A percentile compares a stretch with the other conserved stretches of the same genome.
Conservation (phyloP, 1,284 basidiomycete species). For the Mixia osmundae region DNA sequence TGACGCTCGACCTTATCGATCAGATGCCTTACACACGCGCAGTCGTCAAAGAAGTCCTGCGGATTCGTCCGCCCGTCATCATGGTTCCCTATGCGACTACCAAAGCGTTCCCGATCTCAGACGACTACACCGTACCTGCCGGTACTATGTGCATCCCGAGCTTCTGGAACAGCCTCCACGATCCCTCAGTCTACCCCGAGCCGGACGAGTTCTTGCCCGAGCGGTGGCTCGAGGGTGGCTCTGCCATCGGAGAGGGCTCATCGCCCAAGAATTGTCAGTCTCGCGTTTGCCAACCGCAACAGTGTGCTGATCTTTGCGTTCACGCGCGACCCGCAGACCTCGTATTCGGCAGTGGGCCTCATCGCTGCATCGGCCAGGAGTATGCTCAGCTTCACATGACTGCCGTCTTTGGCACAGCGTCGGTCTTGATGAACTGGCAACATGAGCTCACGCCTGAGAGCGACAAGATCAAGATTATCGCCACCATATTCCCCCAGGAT, state of each 20-base stretch:
- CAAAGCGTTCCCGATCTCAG: conserved; percentile 71
- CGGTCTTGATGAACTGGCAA: conserved; percentile 61
- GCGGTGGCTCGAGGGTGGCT: conserved; percentile 72
- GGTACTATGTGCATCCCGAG: conserved; percentile 89
- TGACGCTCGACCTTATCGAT: conserved; percentile 74
- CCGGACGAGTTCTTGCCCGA: conserved; percentile 68
- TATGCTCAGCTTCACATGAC: conserved; percentile 85
- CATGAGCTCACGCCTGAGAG: conserved; percentile 59
- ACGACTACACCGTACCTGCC: conserved; percentile 73
- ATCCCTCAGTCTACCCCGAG: conserved; percentile 63
- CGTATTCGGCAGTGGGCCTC: conserved; percentile 10
- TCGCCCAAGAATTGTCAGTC: conserved; percentile 87
- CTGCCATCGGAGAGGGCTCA: conserved; percentile 31
- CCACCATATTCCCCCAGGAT: conserved; percentile 70
- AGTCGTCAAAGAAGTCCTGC: conserved; percentile 74
- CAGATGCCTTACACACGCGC: conserved; percentile 81
- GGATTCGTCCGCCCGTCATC: conserved; percentile 26
- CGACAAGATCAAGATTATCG: conserved; percentile 36
- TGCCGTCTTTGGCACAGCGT: conserved; percentile 62
- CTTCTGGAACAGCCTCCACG: conserved; percentile 71
- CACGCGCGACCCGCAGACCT: not conserved
- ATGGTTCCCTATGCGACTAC: conserved; percentile 78
- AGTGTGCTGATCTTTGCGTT: conserved; percentile 26
- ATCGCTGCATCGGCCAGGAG: conserved; percentile 63
- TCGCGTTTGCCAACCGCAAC: conserved; percentile 51